Evolutionary conservation across 202 grass and related monocot species (phyloP).

Genomic region (Digitaria exilis): DNA sequence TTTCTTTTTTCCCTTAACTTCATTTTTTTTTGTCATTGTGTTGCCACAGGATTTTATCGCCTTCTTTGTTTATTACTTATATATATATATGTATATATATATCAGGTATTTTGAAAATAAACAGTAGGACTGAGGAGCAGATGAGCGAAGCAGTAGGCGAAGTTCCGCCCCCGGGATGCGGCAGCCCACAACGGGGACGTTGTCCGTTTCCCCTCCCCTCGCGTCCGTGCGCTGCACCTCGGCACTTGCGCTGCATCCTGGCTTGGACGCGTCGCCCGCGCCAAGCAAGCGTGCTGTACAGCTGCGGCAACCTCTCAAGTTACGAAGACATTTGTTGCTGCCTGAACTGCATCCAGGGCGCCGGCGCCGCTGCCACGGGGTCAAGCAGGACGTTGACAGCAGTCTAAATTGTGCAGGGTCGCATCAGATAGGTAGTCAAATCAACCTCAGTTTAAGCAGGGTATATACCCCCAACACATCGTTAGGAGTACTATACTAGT

Average conservation of each 20-base stretch:
- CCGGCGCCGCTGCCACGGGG: too few relatives aligned
- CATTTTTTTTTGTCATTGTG: background rate
- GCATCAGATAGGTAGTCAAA: background rate
- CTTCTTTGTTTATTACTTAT: background rate
- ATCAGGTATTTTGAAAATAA: background rate
- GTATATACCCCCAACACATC: background rate
- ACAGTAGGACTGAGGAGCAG: background rate
- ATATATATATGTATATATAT: too few relatives aligned
- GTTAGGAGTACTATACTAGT: background rate
- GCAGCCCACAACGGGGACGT: background rate
- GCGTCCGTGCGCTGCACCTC: background rate
- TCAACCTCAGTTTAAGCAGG: background rate
- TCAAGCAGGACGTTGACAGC: background rate
- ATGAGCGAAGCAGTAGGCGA: too few relatives aligned
- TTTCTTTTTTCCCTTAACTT: background rate
- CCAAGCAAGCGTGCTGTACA: background rate
- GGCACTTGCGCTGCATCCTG: background rate
- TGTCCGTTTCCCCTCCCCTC: background rate
- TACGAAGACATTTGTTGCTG: background rate
- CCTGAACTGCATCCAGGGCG: background rate
- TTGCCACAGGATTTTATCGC: background rate
- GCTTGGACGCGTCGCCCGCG: background rate
- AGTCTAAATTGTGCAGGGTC: too few relatives aligned
- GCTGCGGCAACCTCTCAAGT: background rate
- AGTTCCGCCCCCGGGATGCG: background rate